These are phyloP conservation scores for Wickerhamomyces strasburgensis DNA, from an alignment of 805 yeast species.

Conservation along the genomic window DNA sequence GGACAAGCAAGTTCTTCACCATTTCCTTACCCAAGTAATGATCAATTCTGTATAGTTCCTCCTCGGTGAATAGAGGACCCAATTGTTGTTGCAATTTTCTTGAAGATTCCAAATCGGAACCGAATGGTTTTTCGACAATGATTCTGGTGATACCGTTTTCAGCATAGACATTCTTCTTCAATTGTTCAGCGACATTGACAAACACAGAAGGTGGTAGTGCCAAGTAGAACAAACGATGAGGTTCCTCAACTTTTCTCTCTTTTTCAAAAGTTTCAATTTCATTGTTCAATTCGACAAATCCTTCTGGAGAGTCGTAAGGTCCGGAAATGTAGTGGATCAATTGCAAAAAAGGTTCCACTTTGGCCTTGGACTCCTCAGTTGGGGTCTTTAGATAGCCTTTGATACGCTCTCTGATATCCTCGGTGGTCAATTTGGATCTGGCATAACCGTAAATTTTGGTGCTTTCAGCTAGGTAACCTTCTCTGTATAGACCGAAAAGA, in stretches of 20 bases:
- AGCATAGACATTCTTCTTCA: constrained; percentile 66
- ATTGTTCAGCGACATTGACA: constrained; percentile 66
- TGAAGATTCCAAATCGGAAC: constrained; percentile 80
- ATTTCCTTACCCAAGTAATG: constrained; percentile 97
- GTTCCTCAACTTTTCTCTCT: constrained; percentile 37
- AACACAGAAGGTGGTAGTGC: constrained; percentile 95
- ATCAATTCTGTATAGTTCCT: constrained; percentile 91
- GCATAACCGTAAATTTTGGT: constrained; percentile 89
- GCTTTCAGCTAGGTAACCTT: constrained; percentile 68
- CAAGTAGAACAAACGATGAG: constrained; percentile 83
- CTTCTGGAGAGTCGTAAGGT: constrained; percentile 73
- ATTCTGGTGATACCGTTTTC: constrained; percentile 68
- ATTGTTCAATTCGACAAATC: constrained; percentile 54
- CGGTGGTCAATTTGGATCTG: constrained; percentile 65
- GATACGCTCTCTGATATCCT: constrained; percentile 65
- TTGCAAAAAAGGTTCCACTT: constrained; percentile 58
- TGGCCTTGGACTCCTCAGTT: constrained; percentile 37
- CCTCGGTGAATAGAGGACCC: constrained; percentile 85
- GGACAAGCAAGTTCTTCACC: constrained; percentile 87
- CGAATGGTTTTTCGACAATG: constrained; percentile 96
- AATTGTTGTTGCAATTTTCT: constrained; percentile 70
- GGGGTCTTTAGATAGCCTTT: constrained; percentile 53
- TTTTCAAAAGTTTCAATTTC: constrained; percentile 57
- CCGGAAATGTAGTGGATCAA: constrained; percentile 70
- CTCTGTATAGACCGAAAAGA: constrained; percentile 65